Evolutionary conservation across 495 filamentous ascomycete genomes (phyloP).

Genomic region (Penicillium flavigenum): DNA sequence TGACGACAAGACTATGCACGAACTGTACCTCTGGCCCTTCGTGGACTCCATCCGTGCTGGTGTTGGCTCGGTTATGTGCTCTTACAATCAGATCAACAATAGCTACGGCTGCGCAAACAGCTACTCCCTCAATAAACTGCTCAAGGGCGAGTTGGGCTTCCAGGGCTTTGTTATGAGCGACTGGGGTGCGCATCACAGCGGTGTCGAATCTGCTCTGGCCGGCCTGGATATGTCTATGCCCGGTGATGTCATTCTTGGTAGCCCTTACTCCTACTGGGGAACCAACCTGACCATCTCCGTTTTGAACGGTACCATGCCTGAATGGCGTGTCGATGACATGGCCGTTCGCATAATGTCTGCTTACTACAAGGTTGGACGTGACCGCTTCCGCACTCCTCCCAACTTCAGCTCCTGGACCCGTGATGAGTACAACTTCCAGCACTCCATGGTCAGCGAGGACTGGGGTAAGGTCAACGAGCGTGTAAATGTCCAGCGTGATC

Average conservation of each 20-base stretch:
- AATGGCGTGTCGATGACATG: constrained; percentile 94
- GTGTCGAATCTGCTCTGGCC: constrained; percentile 73
- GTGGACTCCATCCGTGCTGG: constrained; percentile 73
- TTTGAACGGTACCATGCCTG: constrained; percentile 85
- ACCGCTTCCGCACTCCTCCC: constrained; percentile 58
- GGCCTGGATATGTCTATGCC: constrained; percentile 97
- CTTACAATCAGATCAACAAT: constrained; percentile 84
- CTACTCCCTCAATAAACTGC: constrained; percentile 72
- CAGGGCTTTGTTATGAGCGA: constrained; percentile 93
- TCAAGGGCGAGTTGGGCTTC: constrained; percentile 91
- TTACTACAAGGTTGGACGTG: constrained; percentile 85
- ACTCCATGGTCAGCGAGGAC: constrained; percentile 59
- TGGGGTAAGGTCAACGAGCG: constrained; percentile 76
- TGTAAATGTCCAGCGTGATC: constrained; percentile 78
- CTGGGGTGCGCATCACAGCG: constrained; percentile 85
- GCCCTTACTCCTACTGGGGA: constrained; percentile 76
- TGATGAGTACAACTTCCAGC: constrained; percentile 69
- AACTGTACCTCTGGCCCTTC: constrained; percentile 89
- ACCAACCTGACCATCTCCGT: constrained; percentile 82
- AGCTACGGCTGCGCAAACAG: constrained; percentile 69
- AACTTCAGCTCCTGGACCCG: constrained; percentile 89
- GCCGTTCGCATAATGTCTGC: constrained; percentile 88
- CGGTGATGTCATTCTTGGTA: constrained; percentile 75
- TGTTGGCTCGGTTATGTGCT: constrained; percentile 89
- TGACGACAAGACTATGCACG: constrained; percentile 93